Conservation (phyloP, 2,329 filamentous ascomycete genomes). For the Didymella pomorum region DNA sequence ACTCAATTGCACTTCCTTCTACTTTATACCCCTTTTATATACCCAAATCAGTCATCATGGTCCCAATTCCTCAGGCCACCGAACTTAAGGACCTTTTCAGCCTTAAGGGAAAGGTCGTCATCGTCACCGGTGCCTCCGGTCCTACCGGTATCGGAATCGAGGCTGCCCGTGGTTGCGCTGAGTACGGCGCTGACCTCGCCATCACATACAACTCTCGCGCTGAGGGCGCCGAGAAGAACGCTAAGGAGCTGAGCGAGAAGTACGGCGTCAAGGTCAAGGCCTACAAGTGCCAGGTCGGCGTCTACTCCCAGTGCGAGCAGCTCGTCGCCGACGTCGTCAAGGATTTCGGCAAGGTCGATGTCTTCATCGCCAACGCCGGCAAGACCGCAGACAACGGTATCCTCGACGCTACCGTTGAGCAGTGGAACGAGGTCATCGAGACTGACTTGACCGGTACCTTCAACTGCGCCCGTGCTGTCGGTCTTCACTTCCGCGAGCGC, state of each 20-base stretch:
- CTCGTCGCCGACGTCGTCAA: conserved; percentile 67
- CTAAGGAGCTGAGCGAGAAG: conserved; percentile 65
- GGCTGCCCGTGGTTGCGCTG: conserved; percentile 69
- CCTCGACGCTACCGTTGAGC: conserved; percentile 73
- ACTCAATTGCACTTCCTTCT: conserved; percentile 25
- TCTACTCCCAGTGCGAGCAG: conserved; percentile 64
- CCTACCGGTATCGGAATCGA: conserved; percentile 74
- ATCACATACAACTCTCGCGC: conserved; percentile 72
- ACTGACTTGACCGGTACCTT: conserved; percentile 89
- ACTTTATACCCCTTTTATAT: conserved; percentile 16
- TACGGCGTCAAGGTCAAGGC: conserved; percentile 73
- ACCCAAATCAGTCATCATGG: conserved; percentile 53
- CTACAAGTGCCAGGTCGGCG: conserved; percentile 70
- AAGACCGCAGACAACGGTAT: conserved; percentile 73
- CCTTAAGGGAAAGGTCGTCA: conserved; percentile 63
- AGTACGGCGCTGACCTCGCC: conserved; percentile 70
- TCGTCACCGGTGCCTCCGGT: conserved; percentile 63
- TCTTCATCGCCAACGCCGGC: conserved; percentile 74
- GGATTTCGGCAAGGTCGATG: conserved; percentile 76
- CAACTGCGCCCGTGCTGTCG: conserved; percentile 89
- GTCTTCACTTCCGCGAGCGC: conserved; percentile 75
- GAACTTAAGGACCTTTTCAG: conserved; percentile 65
- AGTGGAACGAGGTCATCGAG: conserved; percentile 79
- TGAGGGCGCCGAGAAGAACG: conserved; percentile 71
- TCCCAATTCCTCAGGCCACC: conserved; percentile 63